phyloP scores from a whole-genome alignment of 257 asterid species.

The Solanum chmielewskii region DNA sequence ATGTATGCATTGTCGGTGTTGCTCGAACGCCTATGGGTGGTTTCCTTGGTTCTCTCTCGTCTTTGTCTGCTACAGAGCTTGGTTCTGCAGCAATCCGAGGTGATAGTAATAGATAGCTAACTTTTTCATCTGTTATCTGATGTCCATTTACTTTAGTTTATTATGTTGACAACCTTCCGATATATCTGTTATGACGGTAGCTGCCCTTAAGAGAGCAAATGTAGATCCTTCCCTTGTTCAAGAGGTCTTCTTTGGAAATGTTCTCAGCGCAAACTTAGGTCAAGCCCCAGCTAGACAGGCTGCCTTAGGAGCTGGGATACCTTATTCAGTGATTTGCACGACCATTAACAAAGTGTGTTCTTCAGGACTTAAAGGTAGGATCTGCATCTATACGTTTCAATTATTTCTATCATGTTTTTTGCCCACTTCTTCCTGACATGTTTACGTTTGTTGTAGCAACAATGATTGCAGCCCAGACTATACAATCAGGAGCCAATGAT shows the following conservation, averaged over 20 bases:
- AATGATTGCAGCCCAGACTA: conserved; percentile 87
- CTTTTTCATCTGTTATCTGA: not conserved
- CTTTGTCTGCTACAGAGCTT: conserved; percentile 83
- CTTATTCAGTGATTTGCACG: conserved; percentile 80
- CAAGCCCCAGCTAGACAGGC: conserved; percentile 99
- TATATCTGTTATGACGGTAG: conserved; percentile 24
- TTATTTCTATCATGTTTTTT: not conserved
- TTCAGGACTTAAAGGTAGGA: conserved; percentile 89
- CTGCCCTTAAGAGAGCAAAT: conserved; percentile 84
- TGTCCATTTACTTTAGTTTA: not conserved
- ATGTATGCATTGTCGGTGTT: conserved; percentile 92
- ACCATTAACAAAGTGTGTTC: conserved; percentile 91
- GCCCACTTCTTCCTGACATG: not conserved
- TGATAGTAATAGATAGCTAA: conserved; percentile 5
- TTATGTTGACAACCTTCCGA: not conserved
- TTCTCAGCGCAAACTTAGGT: conserved; percentile 94
- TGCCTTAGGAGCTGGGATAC: conserved; percentile 90
- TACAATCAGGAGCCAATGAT: conserved; percentile 62
- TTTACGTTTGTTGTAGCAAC: conserved; percentile 37
- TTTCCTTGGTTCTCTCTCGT: conserved; percentile 84
- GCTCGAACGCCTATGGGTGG: conserved; percentile 91
- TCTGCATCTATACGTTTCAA: not conserved
- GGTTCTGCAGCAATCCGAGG: conserved; percentile 80
- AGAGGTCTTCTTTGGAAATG: conserved; percentile 94
- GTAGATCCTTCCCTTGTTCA: conserved; percentile 72